Evolutionary conservation across 179 eudicot species (phyloP).

Genomic region (Beta lomatogona): DNA sequence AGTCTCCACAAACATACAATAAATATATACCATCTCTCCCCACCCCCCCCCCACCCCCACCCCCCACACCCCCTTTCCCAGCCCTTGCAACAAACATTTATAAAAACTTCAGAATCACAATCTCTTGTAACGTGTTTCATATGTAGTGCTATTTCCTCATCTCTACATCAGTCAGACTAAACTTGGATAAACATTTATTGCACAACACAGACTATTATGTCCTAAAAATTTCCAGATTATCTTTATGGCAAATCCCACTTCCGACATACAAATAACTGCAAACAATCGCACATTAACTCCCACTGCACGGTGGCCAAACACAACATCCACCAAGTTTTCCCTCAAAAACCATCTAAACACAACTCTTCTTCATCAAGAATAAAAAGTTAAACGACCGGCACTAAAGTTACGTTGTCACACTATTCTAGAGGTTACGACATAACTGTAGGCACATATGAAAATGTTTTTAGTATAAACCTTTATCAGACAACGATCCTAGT

Average conservation of each 20-base stretch:
- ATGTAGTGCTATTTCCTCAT: background rate
- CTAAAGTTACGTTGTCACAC: too few relatives aligned
- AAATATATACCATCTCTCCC: too few relatives aligned
- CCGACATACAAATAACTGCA: background rate
- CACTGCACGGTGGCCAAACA: background rate
- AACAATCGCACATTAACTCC: background rate
- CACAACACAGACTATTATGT: background rate
- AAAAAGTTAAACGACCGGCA: background rate
- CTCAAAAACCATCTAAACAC: background rate
- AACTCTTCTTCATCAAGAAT: background rate
- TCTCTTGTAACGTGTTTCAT: background rate
- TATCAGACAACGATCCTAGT: too few relatives aligned
- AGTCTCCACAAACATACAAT: background rate
- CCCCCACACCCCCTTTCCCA: too few relatives aligned
- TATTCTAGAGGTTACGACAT: too few relatives aligned
- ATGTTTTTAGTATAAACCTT: too few relatives aligned
- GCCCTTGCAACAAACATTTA: background rate
- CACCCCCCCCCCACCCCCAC: too few relatives aligned
- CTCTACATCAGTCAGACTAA: background rate
- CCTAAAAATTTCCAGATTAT: background rate
- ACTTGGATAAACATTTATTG: background rate
- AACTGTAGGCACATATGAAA: too few relatives aligned
- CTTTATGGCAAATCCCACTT: background rate
- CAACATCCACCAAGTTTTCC: background rate
- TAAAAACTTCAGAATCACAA: background rate